Conservation (phyloP, 164 flowering plant species). For the Macadamia integrifolia region DNA sequence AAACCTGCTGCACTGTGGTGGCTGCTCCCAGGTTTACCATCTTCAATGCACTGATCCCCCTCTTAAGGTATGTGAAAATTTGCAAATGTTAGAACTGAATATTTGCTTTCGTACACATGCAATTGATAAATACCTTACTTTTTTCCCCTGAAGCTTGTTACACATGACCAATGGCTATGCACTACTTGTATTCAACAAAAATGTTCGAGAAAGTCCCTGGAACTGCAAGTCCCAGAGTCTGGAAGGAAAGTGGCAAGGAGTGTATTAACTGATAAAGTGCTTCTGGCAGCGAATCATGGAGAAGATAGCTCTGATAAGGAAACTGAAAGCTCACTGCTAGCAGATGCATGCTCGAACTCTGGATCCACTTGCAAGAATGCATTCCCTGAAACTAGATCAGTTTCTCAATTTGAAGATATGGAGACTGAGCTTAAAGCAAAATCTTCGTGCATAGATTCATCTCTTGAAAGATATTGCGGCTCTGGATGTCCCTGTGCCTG, state of each 20-base stretch:
- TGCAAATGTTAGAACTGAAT: background rate
- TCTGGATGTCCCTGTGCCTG: constrained; percentile 10
- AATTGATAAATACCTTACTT: background rate
- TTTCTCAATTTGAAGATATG: constrained; percentile 5
- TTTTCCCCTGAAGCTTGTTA: constrained; percentile 4
- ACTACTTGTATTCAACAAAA: constrained; percentile 5
- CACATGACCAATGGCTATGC: constrained; percentile 11
- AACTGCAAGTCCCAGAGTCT: constrained; percentile 6
- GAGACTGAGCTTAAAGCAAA: constrained; percentile 1
- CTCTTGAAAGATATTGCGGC: constrained; percentile 8
- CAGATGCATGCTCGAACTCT: constrained; percentile 2
- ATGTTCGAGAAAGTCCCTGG: constrained; percentile 5
- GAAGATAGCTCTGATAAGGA: constrained; percentile 7
- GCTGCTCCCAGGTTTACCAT: constrained; percentile 70
- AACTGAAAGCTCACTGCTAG: background rate
- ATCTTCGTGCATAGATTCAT: background rate
- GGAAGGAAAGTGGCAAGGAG: constrained; percentile 8
- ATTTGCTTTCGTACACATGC: background rate
- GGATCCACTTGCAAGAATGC: constrained; percentile 3
- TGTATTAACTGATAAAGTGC: constrained; percentile 3
- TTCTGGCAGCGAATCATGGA: constrained; percentile 3
- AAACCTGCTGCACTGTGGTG: constrained; percentile 56
- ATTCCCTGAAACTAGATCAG: constrained; percentile 9
- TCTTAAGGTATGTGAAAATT: constrained; percentile 44
- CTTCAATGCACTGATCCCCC: constrained; percentile 68